These are phyloP conservation scores for Byssothecium circinans DNA, from an alignment of 2,329 filamentous ascomycete genomes.

Conservation along the genomic window DNA sequence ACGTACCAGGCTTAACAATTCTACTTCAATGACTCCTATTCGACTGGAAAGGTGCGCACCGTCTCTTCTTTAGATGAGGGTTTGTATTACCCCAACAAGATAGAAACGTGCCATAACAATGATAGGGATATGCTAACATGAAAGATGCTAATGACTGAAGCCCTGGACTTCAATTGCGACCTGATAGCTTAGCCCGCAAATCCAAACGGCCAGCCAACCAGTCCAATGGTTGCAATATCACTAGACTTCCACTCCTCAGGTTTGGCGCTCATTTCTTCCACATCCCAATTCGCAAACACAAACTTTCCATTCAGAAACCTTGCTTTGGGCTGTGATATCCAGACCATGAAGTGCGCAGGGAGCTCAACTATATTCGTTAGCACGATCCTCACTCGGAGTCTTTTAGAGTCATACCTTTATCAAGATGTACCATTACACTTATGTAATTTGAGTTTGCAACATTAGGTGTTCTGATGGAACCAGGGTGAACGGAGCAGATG, in stretches of 20 bases:
- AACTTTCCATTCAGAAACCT: slow-evolving; percentile 9
- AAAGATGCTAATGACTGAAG: too few species aligned
- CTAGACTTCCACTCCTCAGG: slow-evolving; percentile 21
- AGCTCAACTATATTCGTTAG: not conserved
- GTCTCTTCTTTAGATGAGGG: too few species aligned
- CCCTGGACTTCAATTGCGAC: slow-evolving; percentile 19
- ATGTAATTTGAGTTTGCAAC: too few species aligned
- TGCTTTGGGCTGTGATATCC: slow-evolving; percentile 7
- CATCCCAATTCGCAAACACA: slow-evolving; percentile 22
- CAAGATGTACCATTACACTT: too few species aligned
- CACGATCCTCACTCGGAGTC: not conserved
- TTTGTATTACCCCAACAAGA: too few species aligned
- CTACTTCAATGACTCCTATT: too few species aligned
- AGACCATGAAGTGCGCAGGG: slow-evolving; percentile 12
- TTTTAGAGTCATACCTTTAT: slow-evolving; percentile 11
- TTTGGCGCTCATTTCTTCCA: slow-evolving; percentile 21
- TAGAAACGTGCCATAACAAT: too few species aligned
- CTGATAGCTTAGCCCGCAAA: not conserved
- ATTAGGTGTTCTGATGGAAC: too few species aligned
- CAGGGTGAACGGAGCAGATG: slow-evolving; percentile 38
- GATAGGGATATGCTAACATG: too few species aligned
- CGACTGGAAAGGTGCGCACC: too few species aligned
- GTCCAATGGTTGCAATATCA: slow-evolving; percentile 12
- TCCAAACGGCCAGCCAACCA: slow-evolving; percentile 16
- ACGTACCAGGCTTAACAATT: too few species aligned